Base-by-base conservation (phyloP, 139 green algal genomes). In the Coccomyxa sp. region DNA sequence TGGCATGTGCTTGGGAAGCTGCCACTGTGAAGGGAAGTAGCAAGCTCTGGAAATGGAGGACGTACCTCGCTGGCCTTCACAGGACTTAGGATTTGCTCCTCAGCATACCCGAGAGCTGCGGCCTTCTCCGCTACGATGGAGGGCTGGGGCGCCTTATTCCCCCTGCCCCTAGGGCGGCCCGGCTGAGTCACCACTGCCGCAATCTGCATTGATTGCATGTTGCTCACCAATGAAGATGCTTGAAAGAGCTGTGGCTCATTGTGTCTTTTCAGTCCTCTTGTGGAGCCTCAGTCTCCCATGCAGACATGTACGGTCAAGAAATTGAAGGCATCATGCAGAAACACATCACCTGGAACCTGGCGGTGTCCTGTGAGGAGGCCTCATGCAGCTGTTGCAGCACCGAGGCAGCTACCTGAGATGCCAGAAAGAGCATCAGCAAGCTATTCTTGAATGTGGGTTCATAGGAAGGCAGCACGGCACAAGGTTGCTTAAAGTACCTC, bases 111-210 rank as follows among this genome's bases (percentile, higher is more conserved):
- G 1, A 71, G 58, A 9, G 88, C 78, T 22, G 77, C 54, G 0
- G 93, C 91, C 24, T 86, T 33, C 38, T 84, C 39, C 78, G 90
- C 89, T 12, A 97, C 94, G 0, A 90, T 89, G 16, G 87, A 91
- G 18, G 89, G 92, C 75, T 88, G 68, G 6, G 89, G 82, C 41
- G 83, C 82, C 27, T 79, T 78, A 40, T 87, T 89, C 74, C 92
- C 94, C 79, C 91, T 86, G 1, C 91, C 90, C 1, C 92, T 83
- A 12, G 90, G 91, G 75, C 90, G 88, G 33, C 85, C 89, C 5
- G 94, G 94, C 82, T 97, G 94, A 14, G 86, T 91, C 0, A 98
- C 92, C 27, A 98, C 93, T 9, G 87, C 89, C 6, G 85, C 79
- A 9, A 97, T 80, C 90, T 95, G 81, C 40, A 50, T 29, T 35